phyloP scores from a whole-genome alignment of 441 rosid species.

The Mallotus repandus region DNA sequence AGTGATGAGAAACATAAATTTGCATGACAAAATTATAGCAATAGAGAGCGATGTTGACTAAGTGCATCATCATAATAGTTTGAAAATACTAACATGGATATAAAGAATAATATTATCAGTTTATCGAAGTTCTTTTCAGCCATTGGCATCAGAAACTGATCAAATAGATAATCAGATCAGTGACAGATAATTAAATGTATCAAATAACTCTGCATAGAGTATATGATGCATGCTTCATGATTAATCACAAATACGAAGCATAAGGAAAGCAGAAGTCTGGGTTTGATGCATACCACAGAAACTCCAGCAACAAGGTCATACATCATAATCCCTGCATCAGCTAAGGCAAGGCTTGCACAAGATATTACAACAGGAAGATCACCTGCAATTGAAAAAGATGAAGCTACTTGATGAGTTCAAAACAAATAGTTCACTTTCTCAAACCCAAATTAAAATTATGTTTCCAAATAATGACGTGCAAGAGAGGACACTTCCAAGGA shows the following conservation, averaged over 20 bases:
- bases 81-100: no score
- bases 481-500: background rate
- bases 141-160: background rate
- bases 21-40: background rate
- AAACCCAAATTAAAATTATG: background rate
- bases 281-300: constrained; percentile 63
- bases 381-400: constrained; percentile 43
- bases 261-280: background rate
- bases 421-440: background rate
- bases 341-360: constrained; percentile 95
- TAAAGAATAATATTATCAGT: background rate
- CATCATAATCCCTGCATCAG: constrained; percentile 96
- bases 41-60: background rate
- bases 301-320: constrained; percentile 91
- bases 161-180: background rate
- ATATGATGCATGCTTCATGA: background rate
- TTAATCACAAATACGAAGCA: constrained; percentile 1
- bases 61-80: background rate
- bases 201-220: background rate
- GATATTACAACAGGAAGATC: constrained; percentile 87
- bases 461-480: background rate
- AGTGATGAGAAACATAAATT: background rate
- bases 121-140: background rate
- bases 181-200: background rate
- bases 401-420: constrained; percentile 17